A percentile compares a stretch with the other conserved stretches of the same genome.
Conservation (phyloP, 148 eudicot genomes). For the Camellia lanceoleosa region DNA sequence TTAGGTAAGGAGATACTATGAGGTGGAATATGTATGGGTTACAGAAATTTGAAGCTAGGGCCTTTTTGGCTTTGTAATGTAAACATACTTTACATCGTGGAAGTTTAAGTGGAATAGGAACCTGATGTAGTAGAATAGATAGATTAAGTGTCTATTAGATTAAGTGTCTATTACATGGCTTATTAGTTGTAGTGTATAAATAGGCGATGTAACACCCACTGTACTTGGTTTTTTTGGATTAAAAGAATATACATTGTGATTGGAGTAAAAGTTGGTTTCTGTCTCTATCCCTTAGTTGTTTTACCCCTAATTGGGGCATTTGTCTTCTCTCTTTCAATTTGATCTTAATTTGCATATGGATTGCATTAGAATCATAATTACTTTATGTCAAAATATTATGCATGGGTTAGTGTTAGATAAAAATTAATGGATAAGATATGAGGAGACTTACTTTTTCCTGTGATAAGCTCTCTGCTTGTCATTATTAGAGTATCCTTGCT, state of each 20-base stretch:
- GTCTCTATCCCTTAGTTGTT: too few relatives aligned
- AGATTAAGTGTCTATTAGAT: too few relatives aligned
- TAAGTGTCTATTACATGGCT: too few relatives aligned
- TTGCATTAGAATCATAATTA: not conserved
- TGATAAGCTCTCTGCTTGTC: conserved; percentile 85
- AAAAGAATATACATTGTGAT: too few relatives aligned
- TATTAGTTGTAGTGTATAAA: too few relatives aligned
- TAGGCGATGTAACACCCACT: too few relatives aligned
- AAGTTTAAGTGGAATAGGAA: not conserved
- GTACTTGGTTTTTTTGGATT: too few relatives aligned
- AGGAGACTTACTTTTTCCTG: conserved; percentile 70
- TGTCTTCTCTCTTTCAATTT: too few relatives aligned
- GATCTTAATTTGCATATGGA: too few relatives aligned
- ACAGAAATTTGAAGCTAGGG: not conserved
- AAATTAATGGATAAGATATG: conserved; percentile 3
- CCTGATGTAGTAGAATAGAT: too few relatives aligned
- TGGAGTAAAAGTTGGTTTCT: too few relatives aligned
- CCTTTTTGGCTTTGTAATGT: not conserved
- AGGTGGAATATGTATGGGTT: not conserved
- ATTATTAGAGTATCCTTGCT: conserved; percentile 75
- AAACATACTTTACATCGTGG: not conserved
- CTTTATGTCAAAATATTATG: not conserved
- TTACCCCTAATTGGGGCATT: too few relatives aligned
- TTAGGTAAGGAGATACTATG: not conserved
- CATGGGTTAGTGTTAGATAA: not conserved